Base-by-base conservation (phyloP, 805 yeast species). In the Hanseniaspora nectarophila region DNA sequence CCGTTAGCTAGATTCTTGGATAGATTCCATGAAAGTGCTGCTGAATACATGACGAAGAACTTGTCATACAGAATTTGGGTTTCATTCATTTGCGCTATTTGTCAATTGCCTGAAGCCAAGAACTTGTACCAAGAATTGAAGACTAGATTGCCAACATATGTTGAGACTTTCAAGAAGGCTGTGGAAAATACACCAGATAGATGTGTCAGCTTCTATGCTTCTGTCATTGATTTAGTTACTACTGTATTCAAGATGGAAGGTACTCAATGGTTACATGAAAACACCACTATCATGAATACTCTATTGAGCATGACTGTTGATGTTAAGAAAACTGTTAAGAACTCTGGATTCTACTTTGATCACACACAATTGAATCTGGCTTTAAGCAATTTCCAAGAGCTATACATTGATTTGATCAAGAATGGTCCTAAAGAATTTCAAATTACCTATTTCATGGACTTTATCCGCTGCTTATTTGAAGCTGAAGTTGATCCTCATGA, bases 1-100 rank as follows among this genome's bases (percentile, higher is more conserved):
- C 96, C 98, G 2, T 77, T 90, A 43, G 89, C 94, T 7, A 83
- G 82, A 62, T 92, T 84, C 61, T 69, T 92, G 66, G 79, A 88
- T 64, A 72, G 95, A 55, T 90, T 88, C 63, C 80, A 94, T 2
- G 76, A 74, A 23, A 84, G 89, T 57, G 75, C 94, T 4, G 71
- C 79, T 47, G 78, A 78, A 28, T 85, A 80, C 61, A 89, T 85
- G 67, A 69, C 76, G 32, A 76, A 76, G 28, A 80, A 82, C 60
- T 75, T 83, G 63, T 74, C 76, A 29, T 78, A 79, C 47, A 71
- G 95, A 52, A 60, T 73, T 72, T 60, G 95, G 84, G 56, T 63
- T 12, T 55, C 65, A 10, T 60, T 66, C 32, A 63, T 65, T 62
- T 65, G 69, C 43, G 59, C 63, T 28, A 61, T 65, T 13, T 59